Conservation (phyloP, 2,329 filamentous ascomycete species). For the Aspergillus sp. region DNA sequence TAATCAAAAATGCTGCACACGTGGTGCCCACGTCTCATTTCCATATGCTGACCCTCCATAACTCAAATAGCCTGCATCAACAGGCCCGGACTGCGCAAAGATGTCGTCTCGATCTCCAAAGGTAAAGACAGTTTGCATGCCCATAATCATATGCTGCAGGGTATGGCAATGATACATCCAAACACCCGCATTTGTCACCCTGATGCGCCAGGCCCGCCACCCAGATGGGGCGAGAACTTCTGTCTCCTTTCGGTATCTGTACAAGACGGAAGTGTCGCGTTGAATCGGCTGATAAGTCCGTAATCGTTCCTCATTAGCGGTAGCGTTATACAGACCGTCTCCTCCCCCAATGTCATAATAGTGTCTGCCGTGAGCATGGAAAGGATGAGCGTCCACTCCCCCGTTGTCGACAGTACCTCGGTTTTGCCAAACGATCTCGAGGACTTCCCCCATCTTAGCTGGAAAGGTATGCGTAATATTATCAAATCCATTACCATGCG, state of each 20-base stretch:
- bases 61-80: conserved; percentile 44
- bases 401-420: conserved; percentile 24
- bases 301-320: conserved; percentile 42
- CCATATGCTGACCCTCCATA: conserved; percentile 48
- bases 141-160: conserved; percentile 50
- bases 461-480: conserved; percentile 40
- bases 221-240: conserved; percentile 46
- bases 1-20: conserved; percentile 4
- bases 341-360: conserved; percentile 49
- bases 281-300: conserved; percentile 36
- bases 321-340: conserved; percentile 45
- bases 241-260: conserved; percentile 50
- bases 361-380: conserved; percentile 49
- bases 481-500: conserved; percentile 38
- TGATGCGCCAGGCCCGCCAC: conserved; percentile 62
- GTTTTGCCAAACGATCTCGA: conserved; percentile 47
- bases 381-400: conserved; percentile 43
- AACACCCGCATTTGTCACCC: conserved; percentile 51
- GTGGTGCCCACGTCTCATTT: conserved; percentile 14
- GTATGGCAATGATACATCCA: conserved; percentile 55
- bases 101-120: conserved; percentile 47
- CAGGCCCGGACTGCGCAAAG: conserved; percentile 23
- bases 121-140: conserved; percentile 48
- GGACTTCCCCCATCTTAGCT: conserved; percentile 45
- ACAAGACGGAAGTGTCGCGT: conserved; percentile 55